Evolutionary conservation across 2,329 filamentous ascomycete species (phyloP).

Genomic region (Penicillium sp.): DNA sequence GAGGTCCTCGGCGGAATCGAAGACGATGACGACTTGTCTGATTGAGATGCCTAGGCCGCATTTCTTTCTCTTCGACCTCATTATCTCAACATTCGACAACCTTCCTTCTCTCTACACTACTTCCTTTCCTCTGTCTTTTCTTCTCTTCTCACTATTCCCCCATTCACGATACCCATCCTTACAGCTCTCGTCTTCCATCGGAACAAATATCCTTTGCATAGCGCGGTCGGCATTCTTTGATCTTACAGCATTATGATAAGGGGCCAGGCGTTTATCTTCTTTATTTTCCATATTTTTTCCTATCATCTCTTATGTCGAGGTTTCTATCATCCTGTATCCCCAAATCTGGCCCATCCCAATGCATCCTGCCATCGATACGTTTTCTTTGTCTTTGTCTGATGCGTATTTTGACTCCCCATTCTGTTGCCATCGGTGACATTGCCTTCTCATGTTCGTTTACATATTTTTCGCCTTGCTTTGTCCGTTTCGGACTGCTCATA

Average conservation of each 20-base stretch:
- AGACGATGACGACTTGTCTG: constrained; percentile 36
- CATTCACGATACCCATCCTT: constrained; percentile 41
- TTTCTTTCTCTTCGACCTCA: neutral
- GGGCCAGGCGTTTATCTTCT: constrained; percentile 33
- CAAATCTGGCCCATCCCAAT: constrained; percentile 6
- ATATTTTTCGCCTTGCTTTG: constrained; percentile 3
- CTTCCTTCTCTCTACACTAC: constrained; percentile 1
- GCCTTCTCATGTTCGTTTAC: neutral
- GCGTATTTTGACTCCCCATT: constrained; percentile 10
- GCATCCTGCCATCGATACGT: constrained; percentile 7
- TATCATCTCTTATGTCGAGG: constrained; percentile 11
- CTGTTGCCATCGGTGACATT: constrained; percentile 4
- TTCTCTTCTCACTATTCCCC: constrained; percentile 19
- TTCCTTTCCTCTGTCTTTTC: constrained; percentile 13
- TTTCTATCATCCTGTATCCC: constrained; percentile 7
- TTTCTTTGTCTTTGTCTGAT: constrained; percentile 9
- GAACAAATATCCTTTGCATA: constrained; percentile 38
- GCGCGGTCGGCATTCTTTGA: constrained; percentile 38
- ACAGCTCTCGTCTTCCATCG: constrained; percentile 28
- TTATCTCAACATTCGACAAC: neutral
- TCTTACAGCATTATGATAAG: constrained; percentile 34
- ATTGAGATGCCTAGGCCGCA: constrained; percentile 1
- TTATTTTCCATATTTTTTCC: constrained; percentile 24
- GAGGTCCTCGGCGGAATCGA: constrained; percentile 33
- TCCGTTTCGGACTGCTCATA: constrained; percentile 4